Evolutionary conservation across 345 rosid genomes (phyloP), one percentile per base, ranked within the genome.

Genomic region (Pugionium dolabratum): DNA sequence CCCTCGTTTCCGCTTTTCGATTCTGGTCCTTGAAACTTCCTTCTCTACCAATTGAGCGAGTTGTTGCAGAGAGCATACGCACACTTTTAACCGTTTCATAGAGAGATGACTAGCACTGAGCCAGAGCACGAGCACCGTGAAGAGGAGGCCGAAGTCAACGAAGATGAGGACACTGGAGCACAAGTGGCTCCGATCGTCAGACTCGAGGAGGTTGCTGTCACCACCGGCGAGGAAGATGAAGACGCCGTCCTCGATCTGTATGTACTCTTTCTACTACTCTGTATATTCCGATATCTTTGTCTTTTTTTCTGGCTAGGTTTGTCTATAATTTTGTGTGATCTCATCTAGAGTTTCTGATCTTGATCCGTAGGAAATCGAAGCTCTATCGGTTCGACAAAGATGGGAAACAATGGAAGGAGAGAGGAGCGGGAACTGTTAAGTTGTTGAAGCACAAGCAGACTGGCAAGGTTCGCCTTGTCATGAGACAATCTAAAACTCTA

Each of bases 101-200:
- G 32, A 36, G 32, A 44, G 40, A 89, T 86, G 96, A 85, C 89
- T 44, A 72, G 64, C 82, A 73, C 59, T 2, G 86, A 82, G 31
- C 91, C 85, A 40, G 75, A 79, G 57, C 81, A 52, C 67, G 79
- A 75, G 74, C 82, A 66, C 76, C 79, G 85, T 39, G 96, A 86
- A 34, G 89, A 84, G 1, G 96, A 83, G 3, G 67, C 81, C 4
- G 84, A 80, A 11, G 85, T 81, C 52, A 79, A 69, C 57, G 95
- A 91, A 6, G 96, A 89, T 42, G 98, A 91, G 76, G 97, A 92
- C 71, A 89, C 96, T 59, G 96, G 98, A 40, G 98, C 90, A 52
- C 95, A 84, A 70, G 81, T 91, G 1, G 96, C 96, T 28, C 96
- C 98, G 43, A 83, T 87, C 67, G 82, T 91, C 68, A 81, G 76